Base-by-base conservation (phyloP, 108 stramenopile genomes). In the Nitzschia palea region DNA sequence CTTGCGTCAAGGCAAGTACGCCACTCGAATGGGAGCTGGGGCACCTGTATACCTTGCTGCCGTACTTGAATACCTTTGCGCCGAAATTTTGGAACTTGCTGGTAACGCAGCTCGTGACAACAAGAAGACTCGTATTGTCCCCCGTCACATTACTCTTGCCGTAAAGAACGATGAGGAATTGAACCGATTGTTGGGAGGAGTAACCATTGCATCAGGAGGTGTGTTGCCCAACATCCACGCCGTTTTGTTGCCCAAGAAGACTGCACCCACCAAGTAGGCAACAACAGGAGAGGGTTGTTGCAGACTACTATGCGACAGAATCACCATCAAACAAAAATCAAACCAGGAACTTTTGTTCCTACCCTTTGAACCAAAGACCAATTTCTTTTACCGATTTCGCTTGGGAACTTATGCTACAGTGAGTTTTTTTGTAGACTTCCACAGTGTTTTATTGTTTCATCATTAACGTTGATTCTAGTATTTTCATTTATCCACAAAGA, bases 221-320 rank as follows among this genome's bases (percentile, higher is more conserved):
- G 97, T 98, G 8, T 74, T 98, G 29, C 97, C 97, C 44, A 97
- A 98, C 84, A 98, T 98, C 74, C 97, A 98, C 92, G 86, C 94
- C 6, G 91, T 96, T 17, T 83, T 97, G 47, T 84, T 97, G 36
- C 96, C 95, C 51, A 97, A 95, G 88, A 96, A 93, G 84, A 69
- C 69, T 52, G 75, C 68, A 12, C n/a, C n/a, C n/a, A n/a, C n/a
- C n/a, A n/a, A n/a, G n/a, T n/a, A n/a, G n/a, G n/a, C n/a, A n/a
- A n/a, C n/a, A n/a, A n/a, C n/a, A n/a, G n/a, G n/a, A n/a, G n/a
- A n/a, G n/a, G n/a, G n/a, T n/a, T n/a, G n/a, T n/a, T n/a, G n/a
- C n/a, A n/a, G n/a, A n/a, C n/a, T n/a, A n/a, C n/a, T n/a, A n/a
- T n/a, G n/a, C n/a, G n/a, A n/a, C n/a, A 10, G 37, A 12, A 40